phyloP scores from a whole-genome alignment of 1,139 yeast genomes.

The Hemisphaericaspora subhashii region DNA sequence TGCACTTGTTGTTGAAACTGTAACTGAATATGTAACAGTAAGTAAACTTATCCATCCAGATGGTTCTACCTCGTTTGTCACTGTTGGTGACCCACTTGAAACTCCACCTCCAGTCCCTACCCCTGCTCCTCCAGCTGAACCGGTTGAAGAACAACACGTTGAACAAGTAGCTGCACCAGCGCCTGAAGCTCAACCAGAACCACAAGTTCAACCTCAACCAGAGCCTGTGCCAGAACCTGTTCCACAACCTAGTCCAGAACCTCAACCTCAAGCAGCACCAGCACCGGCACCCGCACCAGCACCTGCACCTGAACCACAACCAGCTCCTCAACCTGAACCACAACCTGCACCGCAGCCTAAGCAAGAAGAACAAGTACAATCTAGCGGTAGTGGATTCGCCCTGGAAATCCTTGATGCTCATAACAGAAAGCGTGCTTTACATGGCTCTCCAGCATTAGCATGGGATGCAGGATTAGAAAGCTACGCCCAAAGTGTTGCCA shows the following conservation, averaged over 20 bases:
- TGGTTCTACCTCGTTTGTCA: background rate
- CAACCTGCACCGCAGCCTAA: conserved; percentile 1
- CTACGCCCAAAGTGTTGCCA: conserved; percentile 70
- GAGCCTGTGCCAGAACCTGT: conserved; percentile 3
- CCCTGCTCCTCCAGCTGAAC: conserved; percentile 7
- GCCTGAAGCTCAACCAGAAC: conserved; percentile 2
- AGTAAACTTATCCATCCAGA: conserved; percentile 6
- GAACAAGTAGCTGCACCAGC: background rate
- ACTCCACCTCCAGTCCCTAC: conserved; percentile 4
- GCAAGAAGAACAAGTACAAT: background rate
- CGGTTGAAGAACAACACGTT: conserved; percentile 1
- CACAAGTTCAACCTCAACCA: conserved; percentile 3
- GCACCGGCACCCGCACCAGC: conserved; percentile 1
- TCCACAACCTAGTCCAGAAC: conserved; percentile 4
- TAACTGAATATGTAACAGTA: conserved; percentile 23
- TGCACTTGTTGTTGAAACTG: conserved; percentile 22
- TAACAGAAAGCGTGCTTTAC: conserved; percentile 66
- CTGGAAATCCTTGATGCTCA: conserved; percentile 42
- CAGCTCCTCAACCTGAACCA: conserved; percentile 2
- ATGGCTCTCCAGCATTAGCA: conserved; percentile 55
- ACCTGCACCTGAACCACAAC: conserved; percentile 8
- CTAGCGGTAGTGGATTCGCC: conserved; percentile 15
- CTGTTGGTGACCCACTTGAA: conserved; percentile 3
- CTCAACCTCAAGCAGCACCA: conserved; percentile 5
- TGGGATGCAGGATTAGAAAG: conserved; percentile 66